phyloP scores from a whole-genome alignment of 179 eudicot species.

The Spinacia oleracea region DNA sequence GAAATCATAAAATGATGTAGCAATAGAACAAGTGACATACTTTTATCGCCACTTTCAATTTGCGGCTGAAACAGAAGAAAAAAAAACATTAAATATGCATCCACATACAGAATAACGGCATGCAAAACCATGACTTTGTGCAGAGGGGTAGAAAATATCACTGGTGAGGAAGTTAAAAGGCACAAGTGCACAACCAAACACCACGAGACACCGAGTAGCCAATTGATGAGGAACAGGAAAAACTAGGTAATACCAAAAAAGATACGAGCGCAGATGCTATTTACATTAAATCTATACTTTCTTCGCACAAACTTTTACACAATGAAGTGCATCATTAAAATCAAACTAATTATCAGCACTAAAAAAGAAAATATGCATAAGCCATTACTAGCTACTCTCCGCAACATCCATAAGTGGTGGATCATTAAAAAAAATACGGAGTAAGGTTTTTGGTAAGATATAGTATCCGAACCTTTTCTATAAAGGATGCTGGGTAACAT shows the following conservation, averaged over 20 bases:
- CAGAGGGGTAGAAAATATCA: not conserved
- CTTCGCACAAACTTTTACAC: not conserved
- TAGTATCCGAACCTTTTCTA: constrained; percentile 69
- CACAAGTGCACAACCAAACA: not conserved
- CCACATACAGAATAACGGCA: constrained; percentile 3
- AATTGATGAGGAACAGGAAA: not conserved
- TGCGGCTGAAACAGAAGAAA: constrained; percentile 68
- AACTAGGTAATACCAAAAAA: not conserved
- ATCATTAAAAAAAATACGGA: not conserved
- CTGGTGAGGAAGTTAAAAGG: not conserved
- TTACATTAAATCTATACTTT: not conserved
- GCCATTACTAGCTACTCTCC: not conserved
- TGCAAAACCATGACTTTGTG: not conserved
- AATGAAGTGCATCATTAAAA: not conserved
- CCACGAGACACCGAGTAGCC: not conserved
- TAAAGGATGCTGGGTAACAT: constrained; percentile 90
- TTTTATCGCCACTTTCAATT: constrained; percentile 86
- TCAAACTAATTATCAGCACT: not conserved
- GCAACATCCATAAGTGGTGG: not conserved
- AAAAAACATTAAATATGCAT: constrained; percentile 14
- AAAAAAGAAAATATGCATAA: not conserved
- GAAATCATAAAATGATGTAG: constrained; percentile 1
- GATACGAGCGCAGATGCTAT: not conserved
- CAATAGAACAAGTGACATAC: constrained; percentile 41
- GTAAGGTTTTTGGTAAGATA: not conserved